Conservation (phyloP, 2,329 filamentous ascomycete species). For the Xylariaceae sp. region DNA sequence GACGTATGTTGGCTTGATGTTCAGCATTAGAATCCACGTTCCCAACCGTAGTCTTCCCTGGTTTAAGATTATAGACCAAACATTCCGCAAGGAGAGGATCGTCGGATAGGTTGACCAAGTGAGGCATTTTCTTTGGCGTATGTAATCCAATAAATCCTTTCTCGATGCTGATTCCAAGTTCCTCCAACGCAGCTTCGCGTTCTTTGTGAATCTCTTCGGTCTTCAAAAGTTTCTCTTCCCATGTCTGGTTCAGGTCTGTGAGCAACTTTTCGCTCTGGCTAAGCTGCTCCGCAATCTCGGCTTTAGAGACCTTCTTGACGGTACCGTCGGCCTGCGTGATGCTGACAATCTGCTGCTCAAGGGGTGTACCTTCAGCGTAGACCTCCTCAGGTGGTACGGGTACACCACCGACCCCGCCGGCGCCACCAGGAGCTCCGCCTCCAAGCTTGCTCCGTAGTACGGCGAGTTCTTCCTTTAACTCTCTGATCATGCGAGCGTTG, state of each 20-base stretch:
- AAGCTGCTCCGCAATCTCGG: constrained; percentile 95
- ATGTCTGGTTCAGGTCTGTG: constrained; percentile 95
- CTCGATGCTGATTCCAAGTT: constrained; percentile 97
- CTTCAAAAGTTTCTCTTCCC: constrained; percentile 94
- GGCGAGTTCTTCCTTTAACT: constrained; percentile 92
- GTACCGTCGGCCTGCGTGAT: constrained; percentile 86
- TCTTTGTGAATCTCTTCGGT: constrained; percentile 98
- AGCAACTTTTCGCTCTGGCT: constrained; percentile 97
- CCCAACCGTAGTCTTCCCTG: constrained; percentile 90
- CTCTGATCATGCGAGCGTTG: constrained; percentile 97
- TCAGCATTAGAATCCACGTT: constrained; percentile 85
- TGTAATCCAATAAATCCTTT: constrained; percentile 96
- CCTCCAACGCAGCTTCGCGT: constrained; percentile 90
- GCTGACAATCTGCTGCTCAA: constrained; percentile 95
- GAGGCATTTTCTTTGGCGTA: constrained; percentile 98
- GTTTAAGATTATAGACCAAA: constrained; percentile 96
- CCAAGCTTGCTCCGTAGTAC: constrained; percentile 86
- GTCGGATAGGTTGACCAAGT: constrained; percentile 97
- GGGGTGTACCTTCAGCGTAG: constrained; percentile 89
- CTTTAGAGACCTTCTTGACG: constrained; percentile 95
- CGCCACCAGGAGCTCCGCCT: constrained; percentile 53
- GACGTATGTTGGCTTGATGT: constrained; percentile 81
- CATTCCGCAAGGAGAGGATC: constrained; percentile 94
- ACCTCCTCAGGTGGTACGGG: constrained; percentile 71
- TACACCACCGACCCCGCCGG: constrained; percentile 45